Conservation (phyloP, 495 filamentous ascomycete species). For the Aspergillus cristatus region DNA sequence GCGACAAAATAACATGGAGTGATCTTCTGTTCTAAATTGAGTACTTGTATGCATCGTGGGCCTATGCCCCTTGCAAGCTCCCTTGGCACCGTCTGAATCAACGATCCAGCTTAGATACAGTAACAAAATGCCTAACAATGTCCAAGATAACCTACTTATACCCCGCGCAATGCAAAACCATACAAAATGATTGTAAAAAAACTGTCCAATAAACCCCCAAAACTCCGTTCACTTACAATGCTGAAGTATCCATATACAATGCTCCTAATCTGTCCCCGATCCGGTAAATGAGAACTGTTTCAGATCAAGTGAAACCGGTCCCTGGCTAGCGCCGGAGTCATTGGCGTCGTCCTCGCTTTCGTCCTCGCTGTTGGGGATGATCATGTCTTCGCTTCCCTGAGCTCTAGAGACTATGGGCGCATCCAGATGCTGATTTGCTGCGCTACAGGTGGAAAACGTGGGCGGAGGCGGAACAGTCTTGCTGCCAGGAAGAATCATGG, state of each 20-base stretch:
- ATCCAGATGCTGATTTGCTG: no score
- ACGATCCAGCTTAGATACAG: no score
- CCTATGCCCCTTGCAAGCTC: no score
- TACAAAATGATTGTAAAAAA: background rate
- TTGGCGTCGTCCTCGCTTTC: slow-evolving; percentile 35
- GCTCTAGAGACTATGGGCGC: background rate
- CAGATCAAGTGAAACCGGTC: slow-evolving; percentile 33
- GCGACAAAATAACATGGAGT: no score
- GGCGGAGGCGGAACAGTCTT: no score
- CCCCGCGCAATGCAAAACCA: no score
- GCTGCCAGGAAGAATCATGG: slow-evolving; percentile 11
- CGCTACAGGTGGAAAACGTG: no score
- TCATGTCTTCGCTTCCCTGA: slow-evolving; percentile 67
- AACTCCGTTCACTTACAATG: slow-evolving; percentile 6
- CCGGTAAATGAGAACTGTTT: slow-evolving; percentile 44
- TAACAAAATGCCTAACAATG: no score
- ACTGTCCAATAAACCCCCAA: slow-evolving; percentile 4
- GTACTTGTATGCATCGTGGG: no score
- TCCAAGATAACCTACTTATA: no score
- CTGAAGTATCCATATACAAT: slow-evolving; percentile 2
- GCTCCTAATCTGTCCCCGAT: slow-evolving; percentile 13
- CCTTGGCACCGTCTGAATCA: no score
- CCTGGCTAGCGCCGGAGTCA: slow-evolving; percentile 7
- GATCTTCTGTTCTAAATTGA: no score
- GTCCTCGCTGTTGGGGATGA: slow-evolving; percentile 62